Conservation (phyloP, 78 protist species). For the Cyanophora paradoxa region DNA sequence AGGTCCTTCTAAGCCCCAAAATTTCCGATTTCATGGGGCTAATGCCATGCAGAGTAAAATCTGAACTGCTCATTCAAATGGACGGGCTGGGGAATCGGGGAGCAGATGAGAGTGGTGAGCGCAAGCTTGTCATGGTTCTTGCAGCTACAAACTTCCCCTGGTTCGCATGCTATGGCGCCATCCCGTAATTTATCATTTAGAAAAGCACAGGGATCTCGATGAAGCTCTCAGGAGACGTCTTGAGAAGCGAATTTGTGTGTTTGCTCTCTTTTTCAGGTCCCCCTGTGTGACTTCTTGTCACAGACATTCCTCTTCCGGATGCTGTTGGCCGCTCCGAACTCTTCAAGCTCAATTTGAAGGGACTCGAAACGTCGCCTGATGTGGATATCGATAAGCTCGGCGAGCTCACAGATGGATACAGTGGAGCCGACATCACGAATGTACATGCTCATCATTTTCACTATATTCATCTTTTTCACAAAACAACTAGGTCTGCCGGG, state of each 20-base stretch:
- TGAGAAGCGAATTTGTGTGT: slow-evolving; percentile 59
- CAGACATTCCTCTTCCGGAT: slow-evolving; percentile 57
- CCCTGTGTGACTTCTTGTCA: background rate
- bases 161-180: too few species aligned
- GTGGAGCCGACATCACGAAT: slow-evolving; percentile 57
- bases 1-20: too few species aligned
- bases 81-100: slow-evolving; percentile 46
- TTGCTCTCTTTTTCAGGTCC: background rate
- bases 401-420: slow-evolving; percentile 43
- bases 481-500: slow-evolving; percentile 30
- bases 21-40: too few species aligned
- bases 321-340: slow-evolving; percentile 39
- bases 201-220: too few species aligned
- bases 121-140: slow-evolving; percentile 52
- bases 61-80: slow-evolving; percentile 72
- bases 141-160: slow-evolving; percentile 82
- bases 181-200: too few species aligned
- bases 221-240: slow-evolving; percentile 63
- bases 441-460: background rate
- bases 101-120: background rate
- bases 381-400: slow-evolving; percentile 30
- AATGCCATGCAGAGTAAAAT: slow-evolving; percentile 41
- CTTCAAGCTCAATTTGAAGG: slow-evolving; percentile 22
- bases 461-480: background rate
- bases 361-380: slow-evolving; percentile 21